Evolutionary conservation across 495 filamentous ascomycete species (phyloP).

Genomic region (Hypoxylon fragiforme): DNA sequence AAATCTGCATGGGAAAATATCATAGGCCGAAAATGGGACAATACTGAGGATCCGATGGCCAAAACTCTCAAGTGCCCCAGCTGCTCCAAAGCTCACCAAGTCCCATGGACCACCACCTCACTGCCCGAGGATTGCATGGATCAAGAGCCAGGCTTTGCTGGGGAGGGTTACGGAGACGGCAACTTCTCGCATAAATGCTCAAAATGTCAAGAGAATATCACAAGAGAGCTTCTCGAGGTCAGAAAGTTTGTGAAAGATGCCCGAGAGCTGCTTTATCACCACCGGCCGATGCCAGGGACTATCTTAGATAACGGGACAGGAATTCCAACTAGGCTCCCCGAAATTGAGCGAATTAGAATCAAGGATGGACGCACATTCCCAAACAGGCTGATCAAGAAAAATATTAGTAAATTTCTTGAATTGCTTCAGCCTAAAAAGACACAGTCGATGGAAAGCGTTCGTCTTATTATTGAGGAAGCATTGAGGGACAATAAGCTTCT

Average conservation of each 20-base stretch:
- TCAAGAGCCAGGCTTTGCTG: conserved; percentile 33
- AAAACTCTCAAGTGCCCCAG: conserved; percentile 61
- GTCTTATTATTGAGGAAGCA: conserved; percentile 47
- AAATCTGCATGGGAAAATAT: conserved; percentile 47
- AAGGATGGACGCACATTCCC: conserved; percentile 56
- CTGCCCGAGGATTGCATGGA: conserved; percentile 34
- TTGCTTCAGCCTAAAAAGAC: conserved; percentile 32
- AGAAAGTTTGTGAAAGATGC: conserved; percentile 62
- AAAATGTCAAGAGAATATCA: conserved; percentile 54
- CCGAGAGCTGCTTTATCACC: conserved; percentile 43
- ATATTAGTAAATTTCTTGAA: conserved; percentile 41
- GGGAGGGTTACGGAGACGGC: conserved; percentile 69
- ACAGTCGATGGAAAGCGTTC: conserved; percentile 48
- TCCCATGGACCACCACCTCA: conserved; percentile 65
- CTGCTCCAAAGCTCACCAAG: conserved; percentile 48
- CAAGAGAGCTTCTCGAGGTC: conserved; percentile 58
- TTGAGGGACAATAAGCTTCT: conserved; percentile 36
- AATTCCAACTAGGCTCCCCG: conserved; percentile 26
- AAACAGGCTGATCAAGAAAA: conserved; percentile 58
- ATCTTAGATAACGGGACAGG: conserved; percentile 50
- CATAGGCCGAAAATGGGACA: conserved; percentile 64
- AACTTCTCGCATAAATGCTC: conserved; percentile 51
- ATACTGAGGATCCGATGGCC: conserved; percentile 50
- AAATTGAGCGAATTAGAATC: neutral
- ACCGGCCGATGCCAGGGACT: conserved; percentile 67